Conservation (phyloP, 495 filamentous ascomycete genomes). For the Aspergillus nanangensis region DNA sequence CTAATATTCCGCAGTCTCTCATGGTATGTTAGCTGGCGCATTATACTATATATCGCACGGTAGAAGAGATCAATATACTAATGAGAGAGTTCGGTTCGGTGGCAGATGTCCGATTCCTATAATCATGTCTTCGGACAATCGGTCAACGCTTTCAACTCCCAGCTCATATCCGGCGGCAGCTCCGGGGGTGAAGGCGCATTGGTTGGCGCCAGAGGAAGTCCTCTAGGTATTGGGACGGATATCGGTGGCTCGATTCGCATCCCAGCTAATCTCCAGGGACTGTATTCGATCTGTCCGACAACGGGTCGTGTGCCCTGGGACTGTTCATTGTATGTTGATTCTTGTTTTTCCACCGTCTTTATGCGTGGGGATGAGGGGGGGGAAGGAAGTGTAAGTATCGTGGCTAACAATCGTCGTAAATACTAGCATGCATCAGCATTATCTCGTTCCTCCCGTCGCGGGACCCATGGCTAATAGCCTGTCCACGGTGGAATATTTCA, state of each 20-base stretch:
- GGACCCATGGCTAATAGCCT: constrained; percentile 42
- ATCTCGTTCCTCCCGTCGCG: constrained; percentile 30
- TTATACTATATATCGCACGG: no score
- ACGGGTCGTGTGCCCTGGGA: constrained; percentile 51
- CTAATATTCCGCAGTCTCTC: constrained; percentile 54
- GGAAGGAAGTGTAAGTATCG: not conserved
- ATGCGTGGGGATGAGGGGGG: not conserved
- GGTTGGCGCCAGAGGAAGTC: constrained; percentile 52
- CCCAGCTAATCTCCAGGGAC: constrained; percentile 59
- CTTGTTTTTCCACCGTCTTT: not conserved
- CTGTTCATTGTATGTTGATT: constrained; percentile 20
- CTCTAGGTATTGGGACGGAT: constrained; percentile 65
- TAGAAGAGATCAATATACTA: no score
- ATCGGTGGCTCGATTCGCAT: constrained; percentile 63
- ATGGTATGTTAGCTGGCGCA: no score
- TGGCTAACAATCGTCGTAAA: not conserved
- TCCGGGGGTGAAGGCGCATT: constrained; percentile 65
- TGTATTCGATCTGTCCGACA: constrained; percentile 65
- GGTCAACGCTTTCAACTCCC: constrained; percentile 52
- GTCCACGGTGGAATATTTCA: constrained; percentile 38
- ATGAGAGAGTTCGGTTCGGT: no score
- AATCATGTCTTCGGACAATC: constrained; percentile 46
- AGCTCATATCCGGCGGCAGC: constrained; percentile 56
- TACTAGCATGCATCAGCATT: constrained; percentile 21
- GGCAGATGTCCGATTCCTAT: constrained; percentile 50